Conservation (phyloP, 208 protist species). For the Acanthamoeba castellanii region DNA sequence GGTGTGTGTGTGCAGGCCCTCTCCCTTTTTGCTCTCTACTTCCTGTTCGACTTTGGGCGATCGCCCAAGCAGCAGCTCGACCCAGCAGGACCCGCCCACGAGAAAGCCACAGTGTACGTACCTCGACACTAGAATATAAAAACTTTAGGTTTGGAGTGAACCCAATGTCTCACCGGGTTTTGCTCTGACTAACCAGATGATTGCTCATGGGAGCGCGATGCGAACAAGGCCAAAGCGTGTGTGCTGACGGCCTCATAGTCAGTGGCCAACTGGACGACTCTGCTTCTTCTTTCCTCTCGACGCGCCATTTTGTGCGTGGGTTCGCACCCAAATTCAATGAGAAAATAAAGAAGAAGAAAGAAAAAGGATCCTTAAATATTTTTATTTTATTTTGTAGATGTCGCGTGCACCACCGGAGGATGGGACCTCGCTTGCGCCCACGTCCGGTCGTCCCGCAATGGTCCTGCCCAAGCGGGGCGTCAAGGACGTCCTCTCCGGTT, state of each 20-base stretch:
- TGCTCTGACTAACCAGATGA: not conserved
- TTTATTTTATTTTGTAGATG: not conserved
- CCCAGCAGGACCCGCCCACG: not conserved
- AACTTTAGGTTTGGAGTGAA: too few species aligned
- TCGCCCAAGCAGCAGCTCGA: not conserved
- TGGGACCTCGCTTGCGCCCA: not conserved
- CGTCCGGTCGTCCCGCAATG: not conserved
- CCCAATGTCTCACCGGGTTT: not conserved
- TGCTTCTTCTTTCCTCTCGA: too few species aligned
- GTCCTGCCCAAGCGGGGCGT: not conserved
- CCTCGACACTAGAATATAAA: not conserved
- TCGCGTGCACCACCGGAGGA: too few species aligned
- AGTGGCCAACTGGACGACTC: too few species aligned
- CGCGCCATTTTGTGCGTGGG: too few species aligned
- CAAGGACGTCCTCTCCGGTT: slow-evolving; percentile 11
- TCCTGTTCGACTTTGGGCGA: not conserved
- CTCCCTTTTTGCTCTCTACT: slow-evolving; percentile 1
- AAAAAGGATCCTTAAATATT: not conserved
- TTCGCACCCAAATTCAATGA: not conserved
- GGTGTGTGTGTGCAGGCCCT: not conserved
- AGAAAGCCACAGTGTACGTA: slow-evolving; percentile 22
- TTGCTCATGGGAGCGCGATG: too few species aligned
- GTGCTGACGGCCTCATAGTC: too few species aligned
- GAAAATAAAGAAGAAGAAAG: not conserved
- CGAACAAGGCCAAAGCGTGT: too few species aligned